These are phyloP conservation scores for Flaveria bidentis DNA, from an alignment of 129 eudicot species.

Conservation along the genomic window DNA sequence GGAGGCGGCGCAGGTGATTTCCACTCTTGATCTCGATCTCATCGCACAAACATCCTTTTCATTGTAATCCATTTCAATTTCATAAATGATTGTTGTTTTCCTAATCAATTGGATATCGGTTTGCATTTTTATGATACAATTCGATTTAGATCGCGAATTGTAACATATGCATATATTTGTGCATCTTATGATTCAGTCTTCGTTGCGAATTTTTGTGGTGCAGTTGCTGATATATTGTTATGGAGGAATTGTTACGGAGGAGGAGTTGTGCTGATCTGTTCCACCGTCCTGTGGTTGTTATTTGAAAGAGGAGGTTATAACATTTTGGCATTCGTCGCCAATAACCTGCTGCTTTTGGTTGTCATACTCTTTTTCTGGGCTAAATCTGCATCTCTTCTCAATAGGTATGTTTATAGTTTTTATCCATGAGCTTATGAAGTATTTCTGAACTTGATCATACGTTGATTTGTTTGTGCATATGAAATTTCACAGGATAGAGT, in stretches of 20 bases:
- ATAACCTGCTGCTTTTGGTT: slow-evolving; percentile 78
- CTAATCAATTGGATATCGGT: background rate
- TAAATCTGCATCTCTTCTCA: slow-evolving; percentile 85
- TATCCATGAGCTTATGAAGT: too few species aligned
- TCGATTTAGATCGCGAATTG: slow-evolving; percentile 11
- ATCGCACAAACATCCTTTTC: background rate
- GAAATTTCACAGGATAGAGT: too few species aligned
- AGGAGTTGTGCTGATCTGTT: slow-evolving; percentile 38
- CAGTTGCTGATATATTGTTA: slow-evolving; percentile 89
- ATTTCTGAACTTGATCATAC: too few species aligned
- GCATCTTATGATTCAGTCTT: background rate
- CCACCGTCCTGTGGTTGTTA: slow-evolving; percentile 64
- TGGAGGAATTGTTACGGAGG: slow-evolving; percentile 66
- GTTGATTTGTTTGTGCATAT: too few species aligned
- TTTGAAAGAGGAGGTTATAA: slow-evolving; percentile 76
- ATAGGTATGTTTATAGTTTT: slow-evolving; percentile 44
- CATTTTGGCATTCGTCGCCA: slow-evolving; percentile 53
- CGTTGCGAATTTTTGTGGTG: slow-evolving; percentile 23
- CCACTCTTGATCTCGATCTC: background rate
- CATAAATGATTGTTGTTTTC: background rate
- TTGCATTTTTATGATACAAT: background rate
- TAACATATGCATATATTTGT: background rate
- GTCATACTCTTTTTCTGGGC: slow-evolving; percentile 92
- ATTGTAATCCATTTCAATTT: slow-evolving; percentile 7
- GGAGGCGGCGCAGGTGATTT: slow-evolving; percentile 53